A percentile compares a stretch with the other conserved stretches of the same genome.
Conservation (phyloP, 1,284 basidiomycete genomes). For the Porogramme epimiltina region DNA sequence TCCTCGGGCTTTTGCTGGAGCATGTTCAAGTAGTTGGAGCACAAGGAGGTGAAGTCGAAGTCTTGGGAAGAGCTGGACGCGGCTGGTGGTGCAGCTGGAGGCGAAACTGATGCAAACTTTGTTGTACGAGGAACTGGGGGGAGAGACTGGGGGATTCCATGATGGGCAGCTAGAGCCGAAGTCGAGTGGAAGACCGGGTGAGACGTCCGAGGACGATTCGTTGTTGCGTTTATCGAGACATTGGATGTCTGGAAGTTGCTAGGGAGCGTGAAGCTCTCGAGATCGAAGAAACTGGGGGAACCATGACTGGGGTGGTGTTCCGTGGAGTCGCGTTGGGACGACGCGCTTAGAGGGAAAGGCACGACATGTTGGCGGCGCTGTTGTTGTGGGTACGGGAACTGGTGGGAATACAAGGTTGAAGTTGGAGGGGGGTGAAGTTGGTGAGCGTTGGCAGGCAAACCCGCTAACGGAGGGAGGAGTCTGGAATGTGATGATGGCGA, state of each 20-base stretch:
- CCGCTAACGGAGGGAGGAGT: slow-evolving; percentile 36
- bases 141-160: slow-evolving; percentile 72
- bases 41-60: slow-evolving; percentile 39
- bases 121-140: slow-evolving; percentile 64
- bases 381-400: slow-evolving; percentile 27
- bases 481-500: slow-evolving; percentile 43
- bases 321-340: slow-evolving; percentile 31
- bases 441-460: slow-evolving; percentile 40
- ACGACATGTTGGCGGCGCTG: slow-evolving; percentile 40
- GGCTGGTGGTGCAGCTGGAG: slow-evolving; percentile 20
- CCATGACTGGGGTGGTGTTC: slow-evolving; percentile 36
- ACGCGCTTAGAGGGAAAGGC: slow-evolving; percentile 34
- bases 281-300: slow-evolving; percentile 26
- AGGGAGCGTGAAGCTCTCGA: slow-evolving; percentile 45
- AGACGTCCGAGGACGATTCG: slow-evolving; percentile 45
- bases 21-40: slow-evolving; percentile 52
- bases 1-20: slow-evolving; percentile 40
- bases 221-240: slow-evolving; percentile 45
- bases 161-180: slow-evolving; percentile 65
- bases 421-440: slow-evolving; percentile 30
- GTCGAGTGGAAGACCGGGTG: slow-evolving; percentile 48
- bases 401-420: slow-evolving; percentile 42
- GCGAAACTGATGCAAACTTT: slow-evolving; percentile 40
- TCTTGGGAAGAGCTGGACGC: slow-evolving; percentile 22
- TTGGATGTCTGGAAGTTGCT: slow-evolving; percentile 39